Evolutionary conservation across 352 stramenopile genomes (phyloP), one percentile per base, ranked within the genome.

Genomic region (Phytophthora europaea): DNA sequence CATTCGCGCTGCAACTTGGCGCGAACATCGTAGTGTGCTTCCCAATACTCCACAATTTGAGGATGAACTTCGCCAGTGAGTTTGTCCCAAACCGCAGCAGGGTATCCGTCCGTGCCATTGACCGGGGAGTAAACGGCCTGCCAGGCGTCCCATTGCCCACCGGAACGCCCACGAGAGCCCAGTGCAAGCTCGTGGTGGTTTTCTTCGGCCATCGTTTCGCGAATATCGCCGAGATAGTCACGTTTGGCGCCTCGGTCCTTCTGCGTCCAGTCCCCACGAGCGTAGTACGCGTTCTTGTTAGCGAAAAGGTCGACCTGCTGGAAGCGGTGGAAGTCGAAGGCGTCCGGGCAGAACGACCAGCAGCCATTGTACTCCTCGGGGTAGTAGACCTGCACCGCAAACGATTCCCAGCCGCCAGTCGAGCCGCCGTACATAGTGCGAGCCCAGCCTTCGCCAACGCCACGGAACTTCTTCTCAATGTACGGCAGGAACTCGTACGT

Each of bases 371-470:
- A 93, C 28, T 90, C 86, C 20, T 93, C 84, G 4, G 84, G 85
- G 61, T 93, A 93, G 70, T 88, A 91, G 2, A 93, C 85, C 38
- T 93, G 85, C 31, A 91, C 84, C 1, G 86, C 84, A 12, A 93
- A 80, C 0, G 86, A 93, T 74, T 93, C 86, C 86, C 86, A 93
- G 2, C 86, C 86, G 15, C 86, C 84, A 3, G 86, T 93, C 2
- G 84, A 93, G 31, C 86, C 84, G n/a, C 86, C 86, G 59, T 93
- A 93, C 84, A 92, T 93, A 6, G 84, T 92, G 26, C 84, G 86
- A 10, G 75, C 81, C 86, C 86, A 93, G 52, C 83, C 84, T 45
- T 83, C 75, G 34, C 84, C 84, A 40, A 93, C 82, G 45, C 86
- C 86, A 26, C 86, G 84, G 70, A 90, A 93, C 53, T 83, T 73